Base-by-base conservation (phyloP, 257 asterid species). In the Solanum commersonii region DNA sequence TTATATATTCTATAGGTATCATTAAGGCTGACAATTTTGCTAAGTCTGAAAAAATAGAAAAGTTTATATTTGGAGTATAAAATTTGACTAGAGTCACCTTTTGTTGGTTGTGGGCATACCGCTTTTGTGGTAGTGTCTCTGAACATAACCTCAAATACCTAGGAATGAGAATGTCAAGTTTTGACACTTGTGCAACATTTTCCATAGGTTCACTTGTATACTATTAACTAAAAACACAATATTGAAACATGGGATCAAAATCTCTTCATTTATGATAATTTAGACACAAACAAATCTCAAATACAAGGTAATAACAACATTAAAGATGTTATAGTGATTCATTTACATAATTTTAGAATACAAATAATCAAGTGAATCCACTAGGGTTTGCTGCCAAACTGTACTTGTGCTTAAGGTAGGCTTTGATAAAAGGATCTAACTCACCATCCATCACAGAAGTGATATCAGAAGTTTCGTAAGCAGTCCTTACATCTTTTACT, bases 361-460 rank as follows among this genome's bases (percentile, higher is more conserved):
- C 59, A 12, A 34, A 34, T 7, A 56, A 81, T 31, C 89, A 88
- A 34, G 52, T 82, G 56, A 88, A 90, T 88, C 82, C 90, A 87
- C 74, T 91, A 86, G 56, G 87, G 29, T 92, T 91, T 88, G 93
- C 82, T 20, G 93, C 87, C 9, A 90, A n/a, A 79, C 88, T 94
- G 93, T 94, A 96, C 93, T 96, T 95, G 92, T 91, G 86, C 90
- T 95, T 97, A 16, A 97, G 98, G 92, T 93, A 96, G 76, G 99
- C 94, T 91, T 94, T 96, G 83, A 96, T 94, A 92, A 97, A 97
- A 84, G 98, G 95, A 74, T 97, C 98, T 20, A 97, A 90, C 49
- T 97, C 99, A 27, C 99, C 99, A 90, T 97, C 99, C 99, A 97
- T 94, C 37, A 97, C 99, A 42, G 98, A 92, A 73, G 93, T 88